Percentiles rank a stretch among this genome's conserved stretches.
phyloP scores from a whole-genome alignment of 148 eudicot species.

The Limonium bicolor region DNA sequence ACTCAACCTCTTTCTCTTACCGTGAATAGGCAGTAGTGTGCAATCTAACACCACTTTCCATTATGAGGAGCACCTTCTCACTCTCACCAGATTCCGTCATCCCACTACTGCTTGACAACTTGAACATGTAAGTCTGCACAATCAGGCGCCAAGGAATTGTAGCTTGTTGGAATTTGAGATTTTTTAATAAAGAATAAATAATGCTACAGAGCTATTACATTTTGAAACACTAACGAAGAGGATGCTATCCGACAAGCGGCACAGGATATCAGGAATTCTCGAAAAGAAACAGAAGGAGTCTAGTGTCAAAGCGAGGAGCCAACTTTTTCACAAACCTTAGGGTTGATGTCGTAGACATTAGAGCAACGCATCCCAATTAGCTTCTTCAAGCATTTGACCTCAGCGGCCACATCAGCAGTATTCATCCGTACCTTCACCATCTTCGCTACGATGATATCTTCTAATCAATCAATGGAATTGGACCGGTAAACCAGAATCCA shows the following conservation, averaged over 20 bases:
- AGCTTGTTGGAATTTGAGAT: no score
- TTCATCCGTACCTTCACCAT: constrained; percentile 99
- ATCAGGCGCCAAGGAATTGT: no score
- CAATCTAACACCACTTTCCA: constrained; percentile 93
- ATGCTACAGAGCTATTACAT: no score
- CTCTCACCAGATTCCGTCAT: constrained; percentile 98
- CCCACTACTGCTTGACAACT: constrained; percentile 97
- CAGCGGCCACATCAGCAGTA: constrained; percentile 99
- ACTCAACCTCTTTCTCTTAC: constrained; percentile 29
- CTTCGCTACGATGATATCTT: no score
- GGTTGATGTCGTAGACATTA: constrained; percentile 84
- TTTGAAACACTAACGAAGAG: no score
- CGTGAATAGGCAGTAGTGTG: constrained; percentile 81
- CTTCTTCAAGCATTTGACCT: constrained; percentile 78
- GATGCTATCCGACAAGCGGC: no score
- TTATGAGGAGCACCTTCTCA: constrained; percentile 84
- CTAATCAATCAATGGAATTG: no score
- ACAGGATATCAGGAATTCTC: no score
- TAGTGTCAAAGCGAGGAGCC: no score
- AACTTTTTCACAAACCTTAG: constrained; percentile 36
- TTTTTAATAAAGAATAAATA: no score
- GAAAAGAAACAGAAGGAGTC: no score
- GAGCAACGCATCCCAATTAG: constrained; percentile 95
- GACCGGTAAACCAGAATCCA: no score
- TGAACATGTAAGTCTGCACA: constrained; percentile 81